Base-by-base conservation (phyloP, 192 early-diverging fungal species). In the Coemansia sp. region DNA sequence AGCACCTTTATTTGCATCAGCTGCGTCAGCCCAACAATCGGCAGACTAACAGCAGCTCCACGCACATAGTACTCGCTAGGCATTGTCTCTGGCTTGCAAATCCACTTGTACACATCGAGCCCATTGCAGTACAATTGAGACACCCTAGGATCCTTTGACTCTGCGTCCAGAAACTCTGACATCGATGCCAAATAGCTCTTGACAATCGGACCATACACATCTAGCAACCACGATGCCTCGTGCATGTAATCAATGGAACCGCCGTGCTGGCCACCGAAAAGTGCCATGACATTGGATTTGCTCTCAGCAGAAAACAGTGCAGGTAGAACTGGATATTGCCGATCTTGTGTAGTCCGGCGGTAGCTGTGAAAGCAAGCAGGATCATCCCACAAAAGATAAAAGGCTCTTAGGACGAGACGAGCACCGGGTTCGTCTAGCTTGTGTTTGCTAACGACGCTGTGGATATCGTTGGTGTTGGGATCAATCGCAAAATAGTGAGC, bases 191-290 rank as follows among this genome's bases (percentile, higher is more conserved):
- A 73, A 73, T 90, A 94, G 31, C 85, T 83, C 45, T 82, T 71
- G 1, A 93, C 79, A 43, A 94, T 67, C 49, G 89, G 84, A 35
- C 86, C 76, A 78, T 95, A 95, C 42, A 91, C 89, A 34, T 82
- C 81, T 62, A 89, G 86, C 39, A 93, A 84, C 62, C 84, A 83
- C 15, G 84, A 84, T 5, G 94, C 75, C 79, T 98, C 94, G 60
- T 89, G 85, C 77, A 98, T 86, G 74, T 90, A 92, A 33, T 89
- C 90, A 43, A 88, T 86, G 21, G 88, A 85, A 61, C 90, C 91
- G 63, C 91, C 94, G 43, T 91, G 94, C 71, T 98, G 94, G 53
- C 96, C 96, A 56, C 96, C 96, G 85, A 98, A 98, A 58, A 96
- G 82, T 31, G 93, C 93, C 67, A 93, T 86, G 18, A 88, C 64